phyloP scores from a whole-genome alignment of 139 green algal species.

The Pleodorina starrii region DNA sequence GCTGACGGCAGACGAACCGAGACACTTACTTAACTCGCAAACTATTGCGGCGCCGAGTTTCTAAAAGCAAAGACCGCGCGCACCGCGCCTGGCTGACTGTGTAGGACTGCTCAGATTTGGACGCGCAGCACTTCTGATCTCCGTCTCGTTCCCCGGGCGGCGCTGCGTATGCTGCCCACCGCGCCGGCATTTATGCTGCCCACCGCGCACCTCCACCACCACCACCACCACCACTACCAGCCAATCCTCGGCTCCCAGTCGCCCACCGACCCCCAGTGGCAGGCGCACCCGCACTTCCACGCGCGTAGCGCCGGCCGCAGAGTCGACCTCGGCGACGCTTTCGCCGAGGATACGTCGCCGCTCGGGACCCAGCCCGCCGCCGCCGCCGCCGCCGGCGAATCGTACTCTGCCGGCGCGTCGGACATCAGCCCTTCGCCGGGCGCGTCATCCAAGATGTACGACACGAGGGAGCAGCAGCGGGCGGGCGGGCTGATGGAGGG shows the following conservation, averaged over 20 bases:
- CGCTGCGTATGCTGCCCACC: background rate
- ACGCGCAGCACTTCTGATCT: no score
- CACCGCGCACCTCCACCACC: background rate
- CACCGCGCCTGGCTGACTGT: no score
- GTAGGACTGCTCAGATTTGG: no score
- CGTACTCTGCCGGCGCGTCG: background rate
- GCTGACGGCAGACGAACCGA: no score
- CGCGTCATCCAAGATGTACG: no score
- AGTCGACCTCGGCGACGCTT: background rate
- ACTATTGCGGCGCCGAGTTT: no score
- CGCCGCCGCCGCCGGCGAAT: background rate
- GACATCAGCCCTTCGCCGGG: background rate
- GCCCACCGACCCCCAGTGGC: background rate
- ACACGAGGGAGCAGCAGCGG: no score
- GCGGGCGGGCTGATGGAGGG: no score
- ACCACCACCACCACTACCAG: background rate
- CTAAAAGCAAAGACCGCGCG: no score
- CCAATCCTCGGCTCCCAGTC: background rate
- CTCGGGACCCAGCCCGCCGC: background rate
- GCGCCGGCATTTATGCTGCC: conserved; percentile 5
- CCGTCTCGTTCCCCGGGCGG: no score
- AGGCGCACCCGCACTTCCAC: background rate
- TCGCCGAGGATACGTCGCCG: background rate
- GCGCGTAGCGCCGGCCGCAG: background rate
- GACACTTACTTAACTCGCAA: no score